Percentiles rank a stretch among this genome's conserved stretches.
phyloP scores from a whole-genome alignment of 805 yeast genomes.

The Teunomyces barrocoloradensis region DNA sequence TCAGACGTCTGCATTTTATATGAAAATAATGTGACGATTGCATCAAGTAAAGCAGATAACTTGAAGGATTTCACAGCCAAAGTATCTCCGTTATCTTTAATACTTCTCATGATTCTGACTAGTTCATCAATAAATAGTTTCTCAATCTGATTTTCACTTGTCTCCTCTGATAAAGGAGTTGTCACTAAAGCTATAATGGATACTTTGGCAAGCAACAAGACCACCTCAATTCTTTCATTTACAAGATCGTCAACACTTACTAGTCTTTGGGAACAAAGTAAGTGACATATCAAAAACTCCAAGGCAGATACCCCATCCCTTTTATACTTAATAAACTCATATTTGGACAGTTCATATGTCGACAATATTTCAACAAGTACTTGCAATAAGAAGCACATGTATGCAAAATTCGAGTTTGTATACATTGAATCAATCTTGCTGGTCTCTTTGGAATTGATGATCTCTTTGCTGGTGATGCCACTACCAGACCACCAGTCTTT shows the following conservation, averaged over 20 bases:
- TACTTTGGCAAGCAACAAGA: not conserved
- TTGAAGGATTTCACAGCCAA: too few species aligned
- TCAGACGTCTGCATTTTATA: too few species aligned
- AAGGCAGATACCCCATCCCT: slow-evolving; percentile 47
- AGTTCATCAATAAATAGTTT: slow-evolving; percentile 26
- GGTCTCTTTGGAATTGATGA: not conserved
- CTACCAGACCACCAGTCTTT: slow-evolving; percentile 13
- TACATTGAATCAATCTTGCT: slow-evolving; percentile 4
- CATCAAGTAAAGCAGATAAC: too few species aligned
- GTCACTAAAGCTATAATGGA: not conserved
- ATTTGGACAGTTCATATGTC: slow-evolving; percentile 76
- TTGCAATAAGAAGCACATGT: slow-evolving; percentile 66
- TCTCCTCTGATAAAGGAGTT: not conserved
- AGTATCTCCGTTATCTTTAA: too few species aligned
- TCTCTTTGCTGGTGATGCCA: not conserved
- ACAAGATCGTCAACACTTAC: too few species aligned
- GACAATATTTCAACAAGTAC: slow-evolving; percentile 66
- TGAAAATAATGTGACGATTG: too few species aligned
- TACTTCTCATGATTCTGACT: too few species aligned
- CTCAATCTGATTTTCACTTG: slow-evolving; percentile 27
- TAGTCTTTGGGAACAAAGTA: not conserved
- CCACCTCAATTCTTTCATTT: too few species aligned
- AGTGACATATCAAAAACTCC: not conserved
- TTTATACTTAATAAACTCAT: slow-evolving; percentile 70
- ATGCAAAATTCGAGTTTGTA: slow-evolving; percentile 45